Evolutionary conservation across 306 rosid genomes (phyloP), one percentile per base, ranked within the genome.

Genomic region (Castanea sativa): DNA sequence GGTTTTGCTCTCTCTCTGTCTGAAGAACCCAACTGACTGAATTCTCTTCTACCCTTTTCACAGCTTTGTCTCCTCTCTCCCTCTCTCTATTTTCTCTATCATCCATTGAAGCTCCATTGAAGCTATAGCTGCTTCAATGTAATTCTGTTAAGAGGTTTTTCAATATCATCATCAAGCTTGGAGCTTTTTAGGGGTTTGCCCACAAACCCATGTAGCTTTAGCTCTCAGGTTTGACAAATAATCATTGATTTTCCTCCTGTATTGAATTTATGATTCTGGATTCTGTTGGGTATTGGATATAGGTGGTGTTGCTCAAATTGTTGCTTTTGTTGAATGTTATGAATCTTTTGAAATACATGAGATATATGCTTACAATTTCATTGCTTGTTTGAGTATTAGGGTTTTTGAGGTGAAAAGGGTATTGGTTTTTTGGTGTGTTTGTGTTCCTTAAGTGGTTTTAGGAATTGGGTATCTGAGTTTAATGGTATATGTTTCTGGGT

Each of bases 331-430:
- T 78, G 83, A 53, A 20, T 83, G 55, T 60, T 83, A 52, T 53
- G 75, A 76, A 81, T 71, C 82, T 81, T 74, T 33, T 49, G 45
- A 43, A 82, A 52, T 84, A 29, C 74, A 32, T 29, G 75, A 61
- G 43, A 58, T 60, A 78, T 18, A 55, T 49, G 53, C 43, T 56
- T 77, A 78, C 41, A 81, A 83, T 81, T 79, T 55, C 71, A 30
- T 75, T 21, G 76, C 81, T 91, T 85, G 84, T 76, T 80, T 73
- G 76, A 73, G 63, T 74, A 85, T 86, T 90, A 89, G 97, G 98
- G 95, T 87, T 91, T 88, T 88, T 79, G 77, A 60, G 78, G 77
- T 73, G 76, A 38, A 73, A 69, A 69, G 82, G 71, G 73, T 83
- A 67, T 81, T 85, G 79, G 21, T 83, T 83, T 76, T 53, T 69